Conservation (phyloP, 2,329 filamentous ascomycete genomes). For the Calonectria hongkongensis region DNA sequence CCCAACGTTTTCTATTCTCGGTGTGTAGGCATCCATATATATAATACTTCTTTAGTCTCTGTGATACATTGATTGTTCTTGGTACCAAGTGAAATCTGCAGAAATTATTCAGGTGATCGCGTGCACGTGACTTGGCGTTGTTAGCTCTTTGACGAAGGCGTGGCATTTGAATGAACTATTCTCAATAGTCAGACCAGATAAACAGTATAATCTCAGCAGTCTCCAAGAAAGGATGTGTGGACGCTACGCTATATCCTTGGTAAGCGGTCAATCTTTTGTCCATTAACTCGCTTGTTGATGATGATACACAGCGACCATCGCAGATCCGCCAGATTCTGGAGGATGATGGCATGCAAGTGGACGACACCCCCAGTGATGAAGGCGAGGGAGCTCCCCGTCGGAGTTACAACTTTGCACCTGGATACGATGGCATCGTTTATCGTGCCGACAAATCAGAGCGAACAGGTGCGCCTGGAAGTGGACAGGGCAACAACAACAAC, state of each 20-base stretch:
- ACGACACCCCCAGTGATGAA: conserved; percentile 83
- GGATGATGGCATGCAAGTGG: conserved; percentile 83
- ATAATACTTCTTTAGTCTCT: too few relatives aligned
- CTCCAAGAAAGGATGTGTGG: conserved; percentile 58
- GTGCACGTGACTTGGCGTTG: too few relatives aligned
- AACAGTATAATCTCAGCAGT: too few relatives aligned
- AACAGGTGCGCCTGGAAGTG: conserved; percentile 67
- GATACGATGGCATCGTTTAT: conserved; percentile 90
- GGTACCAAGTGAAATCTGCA: too few relatives aligned
- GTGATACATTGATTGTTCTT: too few relatives aligned
- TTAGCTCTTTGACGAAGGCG: too few relatives aligned
- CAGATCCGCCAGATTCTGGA: conserved; percentile 84
- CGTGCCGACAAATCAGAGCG: conserved; percentile 81
- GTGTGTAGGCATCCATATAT: too few relatives aligned
- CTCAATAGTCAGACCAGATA: too few relatives aligned
- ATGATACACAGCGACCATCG: conserved; percentile 77
- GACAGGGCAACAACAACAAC: conserved; percentile 47
- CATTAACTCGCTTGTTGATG: conserved; percentile 10
- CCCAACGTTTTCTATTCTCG: too few relatives aligned
- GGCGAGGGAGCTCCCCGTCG: conserved; percentile 77
- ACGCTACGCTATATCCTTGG: conserved; percentile 60
- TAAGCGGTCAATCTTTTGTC: conserved; percentile 45
- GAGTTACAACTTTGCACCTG: conserved; percentile 95
- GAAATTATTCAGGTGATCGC: too few relatives aligned
- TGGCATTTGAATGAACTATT: too few relatives aligned